These are phyloP conservation scores for Solanum chacoense DNA, from an alignment of 305 asterid genomes.

Conservation along the genomic window DNA sequence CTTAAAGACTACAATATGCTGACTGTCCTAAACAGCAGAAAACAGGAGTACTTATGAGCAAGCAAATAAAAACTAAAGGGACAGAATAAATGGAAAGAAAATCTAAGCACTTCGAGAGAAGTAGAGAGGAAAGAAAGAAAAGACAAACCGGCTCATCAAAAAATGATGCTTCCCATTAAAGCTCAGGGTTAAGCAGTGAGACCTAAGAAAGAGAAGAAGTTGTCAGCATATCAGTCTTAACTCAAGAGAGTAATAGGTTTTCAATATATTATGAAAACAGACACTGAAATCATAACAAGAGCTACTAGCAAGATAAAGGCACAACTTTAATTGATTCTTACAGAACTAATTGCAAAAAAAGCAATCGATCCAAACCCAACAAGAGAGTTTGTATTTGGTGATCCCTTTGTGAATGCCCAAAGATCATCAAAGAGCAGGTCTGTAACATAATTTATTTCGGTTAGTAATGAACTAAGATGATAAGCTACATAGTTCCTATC, in stretches of 20 bases:
- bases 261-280: not conserved
- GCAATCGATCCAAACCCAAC: conserved; percentile 94
- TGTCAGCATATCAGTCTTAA: not conserved
- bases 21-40: not conserved
- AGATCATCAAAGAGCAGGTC: conserved; percentile 87
- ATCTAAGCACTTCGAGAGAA: conserved; percentile 1
- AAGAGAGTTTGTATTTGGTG: conserved; percentile 94
- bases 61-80: not conserved
- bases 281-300: conserved; percentile 1
- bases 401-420: conserved; percentile 70
- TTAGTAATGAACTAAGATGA: not conserved
- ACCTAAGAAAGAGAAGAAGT: conserved; percentile 31
- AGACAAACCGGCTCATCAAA: conserved; percentile 92
- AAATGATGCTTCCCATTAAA: conserved; percentile 84
- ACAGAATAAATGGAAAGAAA: not conserved
- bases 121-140: conserved; percentile 10
- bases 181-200: conserved; percentile 78
- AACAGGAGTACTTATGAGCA: not conserved
- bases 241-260: not conserved
- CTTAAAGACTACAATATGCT: not conserved
- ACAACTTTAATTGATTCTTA: conserved; percentile 25
- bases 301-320: not conserved
- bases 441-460: conserved; percentile 14
- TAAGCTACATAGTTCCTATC: not conserved
- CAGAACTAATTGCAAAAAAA: conserved; percentile 88